Percentiles rank a stretch among this genome's conserved stretches.
Conservation (phyloP, 768 basidiomycete genomes). For the Megacollybia marginata region DNA sequence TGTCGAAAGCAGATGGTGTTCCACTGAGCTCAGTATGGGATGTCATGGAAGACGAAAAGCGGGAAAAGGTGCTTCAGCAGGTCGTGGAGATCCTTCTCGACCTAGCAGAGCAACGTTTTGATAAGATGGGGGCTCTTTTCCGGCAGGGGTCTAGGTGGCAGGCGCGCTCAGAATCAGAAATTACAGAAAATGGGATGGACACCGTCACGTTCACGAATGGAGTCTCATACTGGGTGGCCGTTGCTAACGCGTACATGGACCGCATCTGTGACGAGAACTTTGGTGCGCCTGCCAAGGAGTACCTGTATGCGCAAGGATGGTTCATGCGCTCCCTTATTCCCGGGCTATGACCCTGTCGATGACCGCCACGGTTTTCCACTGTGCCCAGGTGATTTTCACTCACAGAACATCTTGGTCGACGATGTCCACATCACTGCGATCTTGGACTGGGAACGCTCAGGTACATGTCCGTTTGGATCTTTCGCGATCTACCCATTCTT, state of each 20-base stretch:
- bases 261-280: conserved; percentile 4
- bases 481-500: conserved; percentile 5
- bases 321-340: conserved; percentile 5
- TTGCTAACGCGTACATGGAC: conserved; percentile 1
- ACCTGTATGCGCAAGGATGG: conserved; percentile 5
- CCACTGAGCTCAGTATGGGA: conserved; percentile 5
- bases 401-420: conserved; percentile 13
- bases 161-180: neutral
- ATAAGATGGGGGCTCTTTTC: conserved; percentile 5
- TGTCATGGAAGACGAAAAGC: conserved; percentile 4
- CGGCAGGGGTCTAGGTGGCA: neutral
- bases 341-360: conserved; percentile 5
- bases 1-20: conserved; percentile 1
- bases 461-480: conserved; percentile 2
- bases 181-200: neutral
- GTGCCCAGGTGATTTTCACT: conserved; percentile 14
- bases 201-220: conserved; percentile 2
- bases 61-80: conserved; percentile 2
- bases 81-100: conserved; percentile 5
- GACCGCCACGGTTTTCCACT: conserved; percentile 9
- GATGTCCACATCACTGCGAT: conserved; percentile 7
- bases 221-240: conserved; percentile 4
- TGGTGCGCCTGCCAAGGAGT: conserved; percentile 2
- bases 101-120: conserved; percentile 3
- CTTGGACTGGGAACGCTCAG: conserved; percentile 16